A percentile compares a stretch with the other conserved stretches of the same genome.
phyloP scores from a whole-genome alignment of 805 yeast species.

The Teunomyces cretensis region DNA sequence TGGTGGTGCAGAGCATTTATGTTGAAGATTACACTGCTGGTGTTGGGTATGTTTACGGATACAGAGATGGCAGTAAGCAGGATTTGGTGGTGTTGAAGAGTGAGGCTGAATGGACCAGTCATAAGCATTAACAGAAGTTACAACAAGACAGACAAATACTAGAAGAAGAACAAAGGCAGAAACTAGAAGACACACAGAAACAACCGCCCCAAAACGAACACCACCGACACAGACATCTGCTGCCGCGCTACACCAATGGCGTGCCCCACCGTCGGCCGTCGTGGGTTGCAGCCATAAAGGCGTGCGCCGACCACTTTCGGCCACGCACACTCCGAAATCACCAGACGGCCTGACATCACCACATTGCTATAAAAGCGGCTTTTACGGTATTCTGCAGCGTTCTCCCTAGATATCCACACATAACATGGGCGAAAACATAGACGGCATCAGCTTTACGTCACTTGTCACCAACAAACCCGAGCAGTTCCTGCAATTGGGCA shows the following conservation, averaged over 20 bases:
- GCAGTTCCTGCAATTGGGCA: slow-evolving; percentile 45
- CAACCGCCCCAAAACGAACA: too few species aligned
- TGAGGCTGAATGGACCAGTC: neutral
- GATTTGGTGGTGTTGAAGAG: neutral
- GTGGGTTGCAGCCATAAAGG: neutral
- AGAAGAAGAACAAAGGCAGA: neutral
- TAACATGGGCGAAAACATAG: slow-evolving; percentile 4
- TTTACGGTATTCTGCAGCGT: neutral
- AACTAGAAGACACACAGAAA: neutral
- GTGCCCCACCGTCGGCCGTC: neutral
- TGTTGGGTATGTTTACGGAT: slow-evolving; percentile 27
- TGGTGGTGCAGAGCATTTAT: slow-evolving; percentile 23
- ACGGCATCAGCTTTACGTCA: slow-evolving; percentile 45
- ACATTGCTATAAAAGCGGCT: neutral
- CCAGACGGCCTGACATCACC: neutral
- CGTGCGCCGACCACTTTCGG: slow-evolving; percentile 7
- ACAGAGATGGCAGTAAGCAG: neutral
- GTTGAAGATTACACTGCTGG: slow-evolving; percentile 32
- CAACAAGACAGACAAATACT: neutral
- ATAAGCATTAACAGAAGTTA: neutral
- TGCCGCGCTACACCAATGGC: neutral
- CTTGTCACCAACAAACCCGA: slow-evolving; percentile 54
- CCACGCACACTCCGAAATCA: slow-evolving; percentile 6
- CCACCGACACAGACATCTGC: too few species aligned
- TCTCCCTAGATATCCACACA: neutral